phyloP scores from a whole-genome alignment of 2,329 filamentous ascomycete species.

The Bretziella fagacearum region DNA sequence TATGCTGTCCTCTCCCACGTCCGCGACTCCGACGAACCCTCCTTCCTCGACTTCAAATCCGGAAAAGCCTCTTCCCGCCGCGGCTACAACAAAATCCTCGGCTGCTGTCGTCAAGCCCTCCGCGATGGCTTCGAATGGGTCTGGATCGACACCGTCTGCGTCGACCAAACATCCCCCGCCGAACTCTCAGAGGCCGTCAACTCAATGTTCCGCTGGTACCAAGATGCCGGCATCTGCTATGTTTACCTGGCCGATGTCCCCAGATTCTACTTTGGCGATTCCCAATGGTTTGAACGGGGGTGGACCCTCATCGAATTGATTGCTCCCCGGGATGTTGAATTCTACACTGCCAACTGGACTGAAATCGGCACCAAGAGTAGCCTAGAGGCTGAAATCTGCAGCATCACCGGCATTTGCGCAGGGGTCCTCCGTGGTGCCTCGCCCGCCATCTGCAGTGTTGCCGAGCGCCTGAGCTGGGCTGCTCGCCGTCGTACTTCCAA shows the following conservation, averaged over 20 bases:
- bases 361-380: conserved; percentile 18
- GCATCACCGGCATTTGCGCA: conserved; percentile 17
- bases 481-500: conserved; percentile 18
- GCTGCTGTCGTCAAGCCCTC: conserved; percentile 16
- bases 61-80: conserved; percentile 6
- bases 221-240: conserved; percentile 18
- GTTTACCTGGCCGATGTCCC: conserved; percentile 18
- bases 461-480: conserved; percentile 19
- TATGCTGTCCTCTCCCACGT: conserved; percentile 22
- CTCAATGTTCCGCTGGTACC: conserved; percentile 19
- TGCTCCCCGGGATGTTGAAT: conserved; percentile 19
- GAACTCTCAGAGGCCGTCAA: conserved; percentile 20
- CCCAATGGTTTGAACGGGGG: conserved; percentile 18
- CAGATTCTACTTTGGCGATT: conserved; percentile 15
- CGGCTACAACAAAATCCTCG: conserved; percentile 17
- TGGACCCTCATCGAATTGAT: conserved; percentile 22
- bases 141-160: conserved; percentile 21
- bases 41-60: conserved; percentile 16
- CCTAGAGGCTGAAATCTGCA: conserved; percentile 15
- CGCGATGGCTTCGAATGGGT: conserved; percentile 17
- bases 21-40: conserved; percentile 20
- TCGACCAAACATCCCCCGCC: conserved; percentile 19
- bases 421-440: conserved; percentile 15
- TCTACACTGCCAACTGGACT: conserved; percentile 19
- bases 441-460: conserved; percentile 12